Base-by-base conservation (phyloP, 139 green algal species). In the Protoeuglena noctilucae region DNA sequence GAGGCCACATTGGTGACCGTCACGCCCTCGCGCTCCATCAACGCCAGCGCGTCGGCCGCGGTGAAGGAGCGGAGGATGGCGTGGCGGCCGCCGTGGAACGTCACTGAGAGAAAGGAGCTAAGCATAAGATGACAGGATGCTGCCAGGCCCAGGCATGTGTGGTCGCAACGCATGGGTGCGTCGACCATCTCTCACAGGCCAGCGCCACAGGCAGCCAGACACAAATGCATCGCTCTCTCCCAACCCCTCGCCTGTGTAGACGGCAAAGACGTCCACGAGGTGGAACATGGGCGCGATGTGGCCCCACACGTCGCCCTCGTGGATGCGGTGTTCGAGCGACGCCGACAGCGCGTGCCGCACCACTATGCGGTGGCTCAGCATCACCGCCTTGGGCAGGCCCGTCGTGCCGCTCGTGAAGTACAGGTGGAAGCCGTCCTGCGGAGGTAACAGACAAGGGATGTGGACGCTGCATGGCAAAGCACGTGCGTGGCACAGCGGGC, bases 231-330 rank as follows among this genome's bases (percentile, higher is more conserved):
- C n/a, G n/a, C n/a, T n/a, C n/a, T n/a, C n/a, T n/a, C n/a, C n/a
- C n/a, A n/a, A n/a, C n/a, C n/a, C n/a, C n/a, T n/a, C n/a, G n/a
- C n/a, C n/a, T n/a, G 79, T 72, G 57, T 90, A 94, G 6, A 90
- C 66, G 2, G 84, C 86, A 74, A 95, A 95, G 17, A 80, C 83
- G 53, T 95, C 86, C 40, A 95, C 85, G 54, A 95, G 77, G 65
- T 95, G 86, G 67, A 95, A 95, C 64, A 95, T 84, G 5, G 86
- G 86, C 12, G 86, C 85, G 56, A 87, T 75, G 63, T 93, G 85
- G 40, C 70, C 68, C 85, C 85, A 93, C 34, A 89, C 65, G 54
- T 94, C 85, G 27, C 66, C 51, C 18, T 55, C 31, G 58, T 75
- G 75, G 14, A 94, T 57, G 1, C 56, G 53, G 81, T 92, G 91